A percentile compares a stretch with the other conserved stretches of the same genome.
Conservation (phyloP, 2,329 filamentous ascomycete genomes). For the Moelleriella libera region DNA sequence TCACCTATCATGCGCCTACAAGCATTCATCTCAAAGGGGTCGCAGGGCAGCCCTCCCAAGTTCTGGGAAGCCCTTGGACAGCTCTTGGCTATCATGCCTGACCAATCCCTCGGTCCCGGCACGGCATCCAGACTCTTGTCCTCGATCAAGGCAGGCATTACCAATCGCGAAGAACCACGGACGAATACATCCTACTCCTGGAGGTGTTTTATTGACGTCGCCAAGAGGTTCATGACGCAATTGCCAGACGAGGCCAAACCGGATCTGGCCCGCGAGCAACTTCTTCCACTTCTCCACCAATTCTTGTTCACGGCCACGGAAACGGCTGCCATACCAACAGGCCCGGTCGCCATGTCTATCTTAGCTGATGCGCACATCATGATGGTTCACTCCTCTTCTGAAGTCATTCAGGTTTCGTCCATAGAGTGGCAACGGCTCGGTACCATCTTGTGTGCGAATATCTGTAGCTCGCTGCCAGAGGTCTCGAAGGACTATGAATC, state of each 20-base stretch:
- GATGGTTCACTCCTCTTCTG: constrained; percentile 23
- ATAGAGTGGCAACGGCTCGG: constrained; percentile 51
- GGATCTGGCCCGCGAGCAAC: constrained; percentile 29
- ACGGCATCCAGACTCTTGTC: constrained; percentile 47
- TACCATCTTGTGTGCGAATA: constrained; percentile 44
- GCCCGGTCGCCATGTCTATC: constrained; percentile 20
- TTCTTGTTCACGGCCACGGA: constrained; percentile 34
- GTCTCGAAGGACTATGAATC: constrained; percentile 62
- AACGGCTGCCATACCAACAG: constrained; percentile 16
- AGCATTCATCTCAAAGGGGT: constrained; percentile 68
- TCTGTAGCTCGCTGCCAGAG: constrained; percentile 66
- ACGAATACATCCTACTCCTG: constrained; percentile 57
- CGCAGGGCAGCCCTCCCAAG: constrained; percentile 55
- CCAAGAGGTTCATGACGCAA: constrained; percentile 35
- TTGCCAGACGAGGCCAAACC: constrained; percentile 31
- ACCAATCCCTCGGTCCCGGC: constrained; percentile 25
- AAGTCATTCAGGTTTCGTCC: constrained; percentile 33
- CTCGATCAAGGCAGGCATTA: constrained; percentile 57
- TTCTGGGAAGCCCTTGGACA: constrained; percentile 61
- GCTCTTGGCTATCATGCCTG: constrained; percentile 47
- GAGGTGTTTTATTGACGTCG: constrained; percentile 56
- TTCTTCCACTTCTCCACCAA: constrained; percentile 40
- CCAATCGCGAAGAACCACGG: constrained; percentile 59
- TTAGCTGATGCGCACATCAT: constrained; percentile 33
- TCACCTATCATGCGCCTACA: constrained; percentile 43